Percentiles rank a stretch among this genome's conserved stretches.
Evolutionary conservation across 768 basidiomycete genomes (phyloP).

Genomic region (Suillus cothurnatus): DNA sequence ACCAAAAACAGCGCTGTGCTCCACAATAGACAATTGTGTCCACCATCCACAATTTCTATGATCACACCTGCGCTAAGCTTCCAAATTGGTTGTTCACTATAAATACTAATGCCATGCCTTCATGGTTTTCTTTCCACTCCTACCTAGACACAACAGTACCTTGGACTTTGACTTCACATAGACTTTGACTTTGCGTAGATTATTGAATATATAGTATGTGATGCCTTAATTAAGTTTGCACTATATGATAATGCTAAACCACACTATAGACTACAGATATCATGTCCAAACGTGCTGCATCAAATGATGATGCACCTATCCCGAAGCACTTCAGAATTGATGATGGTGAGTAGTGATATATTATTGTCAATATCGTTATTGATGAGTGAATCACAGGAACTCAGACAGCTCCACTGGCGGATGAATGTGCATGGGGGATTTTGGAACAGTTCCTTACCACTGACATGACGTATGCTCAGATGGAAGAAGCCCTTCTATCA

Average conservation of each 20-base stretch:
- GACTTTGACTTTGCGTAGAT: too few species aligned
- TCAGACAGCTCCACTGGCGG: not conserved
- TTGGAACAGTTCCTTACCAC: not conserved
- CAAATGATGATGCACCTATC: not conserved
- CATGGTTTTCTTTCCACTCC: not conserved
- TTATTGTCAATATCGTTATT: not conserved
- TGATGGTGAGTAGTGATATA: not conserved
- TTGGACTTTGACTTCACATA: too few species aligned
- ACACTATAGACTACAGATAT: too few species aligned
- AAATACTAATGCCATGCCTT: not conserved
- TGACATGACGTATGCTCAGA: not conserved
- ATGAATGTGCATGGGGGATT: not conserved
- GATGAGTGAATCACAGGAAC: not conserved
- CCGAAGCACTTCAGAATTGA: not conserved
- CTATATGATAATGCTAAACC: not conserved
- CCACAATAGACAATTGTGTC: too few species aligned
- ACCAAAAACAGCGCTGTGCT: too few species aligned
- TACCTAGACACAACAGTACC: not conserved
- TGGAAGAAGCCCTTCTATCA: not conserved
- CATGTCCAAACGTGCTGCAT: not conserved
- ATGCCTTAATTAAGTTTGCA: not conserved
- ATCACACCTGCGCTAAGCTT: not conserved
- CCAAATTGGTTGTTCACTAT: not conserved
- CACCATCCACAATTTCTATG: too few species aligned
- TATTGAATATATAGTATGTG: not conserved